These are phyloP conservation scores for Talaromyces pinophilus DNA, from an alignment of 2,329 filamentous ascomycete genomes.

Conservation along the genomic window DNA sequence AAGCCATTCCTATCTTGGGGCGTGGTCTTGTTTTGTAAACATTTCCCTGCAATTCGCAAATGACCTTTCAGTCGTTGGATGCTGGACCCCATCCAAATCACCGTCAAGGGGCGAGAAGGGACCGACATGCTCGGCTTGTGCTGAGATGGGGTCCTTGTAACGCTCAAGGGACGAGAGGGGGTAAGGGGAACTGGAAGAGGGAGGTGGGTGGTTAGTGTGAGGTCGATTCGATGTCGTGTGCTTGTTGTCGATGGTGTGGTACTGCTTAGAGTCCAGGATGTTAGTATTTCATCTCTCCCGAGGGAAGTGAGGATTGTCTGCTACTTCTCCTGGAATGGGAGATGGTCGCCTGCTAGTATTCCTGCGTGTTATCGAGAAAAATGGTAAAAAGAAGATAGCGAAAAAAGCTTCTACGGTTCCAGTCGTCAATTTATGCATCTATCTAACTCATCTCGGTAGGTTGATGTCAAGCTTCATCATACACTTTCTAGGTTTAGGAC, in stretches of 20 bases:
- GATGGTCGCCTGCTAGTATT: neutral
- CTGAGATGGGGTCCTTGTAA: neutral
- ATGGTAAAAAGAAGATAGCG: neutral
- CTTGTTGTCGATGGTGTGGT: neutral
- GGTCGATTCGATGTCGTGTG: neutral
- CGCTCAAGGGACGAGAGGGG: neutral
- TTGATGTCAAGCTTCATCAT: conserved; percentile 4
- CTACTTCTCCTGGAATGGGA: neutral
- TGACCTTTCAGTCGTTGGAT: neutral
- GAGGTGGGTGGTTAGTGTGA: neutral
- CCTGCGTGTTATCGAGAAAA: neutral
- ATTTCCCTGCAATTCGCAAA: neutral
- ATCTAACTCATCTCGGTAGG: neutral
- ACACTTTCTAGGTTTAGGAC: neutral
- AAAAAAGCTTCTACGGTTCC: neutral
- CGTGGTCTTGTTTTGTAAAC: neutral
- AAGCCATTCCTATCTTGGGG: neutral
- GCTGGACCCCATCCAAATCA: neutral
- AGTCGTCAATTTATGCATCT: neutral
- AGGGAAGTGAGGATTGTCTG: neutral
- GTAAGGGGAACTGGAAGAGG: neutral
- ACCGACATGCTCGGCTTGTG: neutral
- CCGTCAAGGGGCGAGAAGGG: neutral
- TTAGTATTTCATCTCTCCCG: neutral
- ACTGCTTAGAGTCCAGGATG: neutral